Conservation (phyloP, 306 rosid species). For the Casuarina glauca region DNA sequence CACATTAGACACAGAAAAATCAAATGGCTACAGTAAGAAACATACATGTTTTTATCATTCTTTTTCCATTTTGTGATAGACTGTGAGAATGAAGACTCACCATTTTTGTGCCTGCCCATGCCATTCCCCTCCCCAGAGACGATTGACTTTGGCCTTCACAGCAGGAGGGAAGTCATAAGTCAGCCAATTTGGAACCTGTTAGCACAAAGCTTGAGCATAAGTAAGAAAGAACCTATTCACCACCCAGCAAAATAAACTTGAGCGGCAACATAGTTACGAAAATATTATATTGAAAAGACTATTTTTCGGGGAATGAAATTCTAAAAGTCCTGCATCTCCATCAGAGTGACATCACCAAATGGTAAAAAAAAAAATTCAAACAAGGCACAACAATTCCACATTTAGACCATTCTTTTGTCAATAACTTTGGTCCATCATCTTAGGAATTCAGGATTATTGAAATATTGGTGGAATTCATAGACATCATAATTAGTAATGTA, state of each 20-base stretch:
- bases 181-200: slow-evolving; percentile 88
- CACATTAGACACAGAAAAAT: not conserved
- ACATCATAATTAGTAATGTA: not conserved
- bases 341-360: not conserved
- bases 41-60: not conserved
- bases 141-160: slow-evolving; percentile 92
- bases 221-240: not conserved
- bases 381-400: too few relatives aligned
- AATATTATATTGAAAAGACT: not conserved
- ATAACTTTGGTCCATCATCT: too few relatives aligned
- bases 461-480: not conserved
- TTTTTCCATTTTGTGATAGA: not conserved
- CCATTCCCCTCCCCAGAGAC: slow-evolving; percentile 99
- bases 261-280: not conserved
- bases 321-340: not conserved
- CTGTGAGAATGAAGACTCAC: slow-evolving; percentile 35
- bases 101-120: slow-evolving; percentile 99
- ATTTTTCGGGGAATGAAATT: not conserved
- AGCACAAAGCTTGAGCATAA: slow-evolving; percentile 28
- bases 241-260: not conserved
- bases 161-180: slow-evolving; percentile 96
- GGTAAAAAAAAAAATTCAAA: not conserved
- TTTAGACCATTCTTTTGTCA: too few relatives aligned
- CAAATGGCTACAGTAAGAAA: not conserved
- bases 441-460: not conserved